phyloP scores from a whole-genome alignment of 805 yeast species.

The Osmozyma mogii region DNA sequence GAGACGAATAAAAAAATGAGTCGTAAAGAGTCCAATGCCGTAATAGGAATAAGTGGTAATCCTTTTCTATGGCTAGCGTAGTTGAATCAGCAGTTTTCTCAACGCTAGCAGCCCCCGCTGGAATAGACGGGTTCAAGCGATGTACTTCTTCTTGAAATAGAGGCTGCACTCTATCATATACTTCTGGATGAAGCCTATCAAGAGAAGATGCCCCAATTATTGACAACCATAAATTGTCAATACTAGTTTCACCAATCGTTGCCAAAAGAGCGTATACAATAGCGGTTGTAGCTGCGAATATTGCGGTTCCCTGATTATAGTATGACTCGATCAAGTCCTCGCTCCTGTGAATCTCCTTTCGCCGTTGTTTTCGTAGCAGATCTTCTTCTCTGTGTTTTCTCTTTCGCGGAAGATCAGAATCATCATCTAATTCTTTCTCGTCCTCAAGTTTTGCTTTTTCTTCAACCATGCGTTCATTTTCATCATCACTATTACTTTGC shows the following conservation, averaged over 20 bases:
- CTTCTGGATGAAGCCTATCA: conserved; percentile 63
- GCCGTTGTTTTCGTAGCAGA: conserved; percentile 32
- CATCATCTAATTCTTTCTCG: conserved; percentile 26
- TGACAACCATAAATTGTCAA: conserved; percentile 72
- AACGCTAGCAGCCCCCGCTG: conserved; percentile 6
- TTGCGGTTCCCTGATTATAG: conserved; percentile 76
- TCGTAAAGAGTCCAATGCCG: conserved; percentile 94
- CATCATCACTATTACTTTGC: conserved; percentile 19
- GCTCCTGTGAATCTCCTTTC: conserved; percentile 32
- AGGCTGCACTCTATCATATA: conserved; percentile 67
- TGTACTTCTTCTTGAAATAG: conserved; percentile 75
- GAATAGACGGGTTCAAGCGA: conserved; percentile 45
- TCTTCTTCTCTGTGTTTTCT: conserved; percentile 19
- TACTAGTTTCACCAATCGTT: conserved; percentile 71
- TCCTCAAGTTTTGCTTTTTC: conserved; percentile 22
- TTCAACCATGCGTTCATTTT: conserved; percentile 28
- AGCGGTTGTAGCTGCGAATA: conserved; percentile 66
- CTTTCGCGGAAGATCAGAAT: conserved; percentile 24
- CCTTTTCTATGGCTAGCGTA: conserved; percentile 62
- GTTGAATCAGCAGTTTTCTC: conserved; percentile 34
- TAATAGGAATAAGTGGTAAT: conserved; percentile 75
- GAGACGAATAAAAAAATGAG: conserved; percentile 83
- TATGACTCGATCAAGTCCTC: conserved; percentile 63
- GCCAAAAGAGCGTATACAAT: conserved; percentile 76
- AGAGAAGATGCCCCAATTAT: conserved; percentile 83